Evolutionary conservation across 2,329 filamentous ascomycete genomes (phyloP).

Genomic region (Gnomoniopsis smithogilvyi): DNA sequence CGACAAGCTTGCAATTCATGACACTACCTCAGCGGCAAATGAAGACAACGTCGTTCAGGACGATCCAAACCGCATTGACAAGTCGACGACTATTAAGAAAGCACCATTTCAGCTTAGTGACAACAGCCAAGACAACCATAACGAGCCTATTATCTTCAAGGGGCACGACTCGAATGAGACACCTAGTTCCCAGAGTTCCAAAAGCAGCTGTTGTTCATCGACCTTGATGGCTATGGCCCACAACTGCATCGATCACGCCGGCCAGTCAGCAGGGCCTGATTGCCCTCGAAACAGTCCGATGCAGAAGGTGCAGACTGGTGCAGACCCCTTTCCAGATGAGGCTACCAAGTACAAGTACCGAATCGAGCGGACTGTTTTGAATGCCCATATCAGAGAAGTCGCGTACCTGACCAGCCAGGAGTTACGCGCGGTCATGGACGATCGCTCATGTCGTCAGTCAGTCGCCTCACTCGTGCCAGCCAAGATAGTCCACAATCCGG

Average conservation of each 20-base stretch:
- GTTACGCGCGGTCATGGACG: not conserved
- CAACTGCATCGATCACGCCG: constrained; percentile 6
- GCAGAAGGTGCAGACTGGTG: constrained; percentile 1
- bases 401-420: constrained; percentile 1
- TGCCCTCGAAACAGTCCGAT: not conserved
- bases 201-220: constrained; percentile 1
- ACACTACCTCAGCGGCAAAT: not conserved
- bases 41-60: not conserved
- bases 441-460: not conserved
- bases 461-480: not conserved
- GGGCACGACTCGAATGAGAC: not conserved
- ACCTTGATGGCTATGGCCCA: constrained; percentile 7
- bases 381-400: not conserved
- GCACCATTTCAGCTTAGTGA: not conserved
- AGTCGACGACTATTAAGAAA: not conserved
- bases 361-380: not conserved
- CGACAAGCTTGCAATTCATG: not conserved
- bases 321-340: constrained; percentile 1
- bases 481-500: not conserved
- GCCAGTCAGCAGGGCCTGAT: not conserved
- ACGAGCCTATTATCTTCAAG: not conserved
- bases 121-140: not conserved
- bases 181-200: constrained; percentile 1
- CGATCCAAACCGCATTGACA: not conserved
- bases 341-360: constrained; percentile 5